Evolutionary conservation across 257 asterid genomes (phyloP), one percentile per base, ranked within the genome.

Genomic region (Capsicum chinense): DNA sequence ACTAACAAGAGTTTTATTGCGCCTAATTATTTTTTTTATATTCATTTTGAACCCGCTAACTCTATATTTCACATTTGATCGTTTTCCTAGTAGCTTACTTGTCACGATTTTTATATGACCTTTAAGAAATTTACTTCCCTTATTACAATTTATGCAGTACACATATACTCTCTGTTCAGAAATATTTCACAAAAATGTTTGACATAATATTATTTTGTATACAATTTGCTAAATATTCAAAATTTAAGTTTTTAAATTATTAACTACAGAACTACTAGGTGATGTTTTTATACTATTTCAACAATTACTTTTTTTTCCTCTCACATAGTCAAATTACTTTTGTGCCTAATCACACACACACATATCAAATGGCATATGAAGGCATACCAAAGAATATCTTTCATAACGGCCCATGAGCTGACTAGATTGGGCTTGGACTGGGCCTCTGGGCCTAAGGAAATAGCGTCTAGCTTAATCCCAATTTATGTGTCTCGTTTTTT

Each of bases 321-420:
- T 71, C 39, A 44, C 1, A 42, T 70, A 26, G 33, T 26, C 33
- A 26, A 26, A 26, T 26, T 26, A 26, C 33, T 26, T 26, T 26
- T 26, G 33, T 26, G 33, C 33, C 33, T 26, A 16, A 33, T 42
- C 52, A 42, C 79, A 5, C 10, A n/a, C 37, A n/a, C 37, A n/a
- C 56, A 44, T 70, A 17, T 16, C 37, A 70, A 17, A 70, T 42
- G 5, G 79, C 16, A 19, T 35, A 19, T 70, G 33, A 44, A 9
- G 16, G 56, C 8, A 35, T 33, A 56, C 21, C 17, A 39, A 15
- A 62, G 37, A 60, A 62, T 19, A 19, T 19, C 56, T 16, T 16
- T 69, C 35, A 17, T 56, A 17, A 44, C 33, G 16, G 79, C 79
- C 79, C 79, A 71, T 71, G 37, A 47, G 7, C 58, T 71, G 57